Percentiles rank a stretch among this genome's conserved stretches.
phyloP scores from a whole-genome alignment of 108 stramenopile species.

The Pseudonitzschia multistriata region DNA sequence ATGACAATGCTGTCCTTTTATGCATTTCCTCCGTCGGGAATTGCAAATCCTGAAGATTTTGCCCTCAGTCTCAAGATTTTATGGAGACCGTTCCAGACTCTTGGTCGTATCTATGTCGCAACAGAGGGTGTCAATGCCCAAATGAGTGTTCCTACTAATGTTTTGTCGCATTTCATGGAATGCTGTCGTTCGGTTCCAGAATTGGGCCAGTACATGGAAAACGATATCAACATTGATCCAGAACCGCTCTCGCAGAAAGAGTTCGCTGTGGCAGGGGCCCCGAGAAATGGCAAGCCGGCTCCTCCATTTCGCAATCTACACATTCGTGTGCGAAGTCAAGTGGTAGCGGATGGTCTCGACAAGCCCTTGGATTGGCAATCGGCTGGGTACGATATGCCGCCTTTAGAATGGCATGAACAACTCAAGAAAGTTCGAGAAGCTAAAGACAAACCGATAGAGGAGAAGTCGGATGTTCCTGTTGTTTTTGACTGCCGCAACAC shows the following conservation, averaged over 20 bases:
- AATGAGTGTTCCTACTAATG: constrained; percentile 93
- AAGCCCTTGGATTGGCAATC: constrained; percentile 81
- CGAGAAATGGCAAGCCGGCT: constrained; percentile 44
- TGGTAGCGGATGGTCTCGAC: constrained; percentile 96
- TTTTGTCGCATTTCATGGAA: constrained; percentile 56
- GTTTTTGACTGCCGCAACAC: constrained; percentile 84
- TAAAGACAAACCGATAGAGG: constrained; percentile 8
- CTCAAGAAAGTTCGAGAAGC: constrained; percentile 57
- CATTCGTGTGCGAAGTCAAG: constrained; percentile 82
- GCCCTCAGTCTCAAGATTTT: constrained; percentile 46
- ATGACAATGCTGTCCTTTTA: constrained; percentile 93
- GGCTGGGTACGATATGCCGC: constrained; percentile 90
- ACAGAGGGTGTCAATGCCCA: constrained; percentile 96
- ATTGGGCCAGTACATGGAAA: constrained; percentile 82
- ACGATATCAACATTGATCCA: constrained; percentile 87
- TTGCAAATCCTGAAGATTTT: constrained; percentile 71
- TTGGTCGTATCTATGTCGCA: constrained; percentile 94
- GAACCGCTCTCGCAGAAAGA: constrained; percentile 64
- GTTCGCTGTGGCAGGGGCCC: constrained; percentile 54
- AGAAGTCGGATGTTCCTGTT: constrained; percentile 39
- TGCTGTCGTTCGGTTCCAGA: constrained; percentile 62
- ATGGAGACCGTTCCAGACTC: constrained; percentile 87
- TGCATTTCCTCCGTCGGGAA: constrained; percentile 68
- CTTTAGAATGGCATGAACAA: constrained; percentile 91
- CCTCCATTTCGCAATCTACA: constrained; percentile 90